These are phyloP conservation scores for Phytophthora boehmeriae DNA, from an alignment of 352 stramenopile genomes.

Conservation along the genomic window DNA sequence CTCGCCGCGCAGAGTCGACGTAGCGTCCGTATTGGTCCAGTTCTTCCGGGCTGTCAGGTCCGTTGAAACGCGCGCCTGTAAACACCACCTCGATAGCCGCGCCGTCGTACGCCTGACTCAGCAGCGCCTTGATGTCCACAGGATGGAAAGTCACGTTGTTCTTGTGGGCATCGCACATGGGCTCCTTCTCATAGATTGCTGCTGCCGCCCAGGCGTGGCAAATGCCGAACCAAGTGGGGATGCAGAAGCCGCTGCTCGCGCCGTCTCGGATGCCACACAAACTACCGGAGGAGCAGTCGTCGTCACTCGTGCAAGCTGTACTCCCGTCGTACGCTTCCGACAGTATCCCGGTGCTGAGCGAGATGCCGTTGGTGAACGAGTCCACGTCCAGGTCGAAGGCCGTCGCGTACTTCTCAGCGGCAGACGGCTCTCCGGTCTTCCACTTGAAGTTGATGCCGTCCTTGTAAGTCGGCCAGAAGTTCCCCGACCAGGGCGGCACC, in stretches of 20 bases:
- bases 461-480: conserved; percentile 66
- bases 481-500: conserved; percentile 48
- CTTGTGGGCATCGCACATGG: conserved; percentile 45
- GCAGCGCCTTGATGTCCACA: conserved; percentile 56
- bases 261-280: conserved; percentile 37
- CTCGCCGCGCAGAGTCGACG: conserved; percentile 37
- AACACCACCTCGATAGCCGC: conserved; percentile 42
- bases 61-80: conserved; percentile 47
- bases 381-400: conserved; percentile 44
- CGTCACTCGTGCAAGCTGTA: conserved; percentile 30
- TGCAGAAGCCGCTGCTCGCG: conserved; percentile 49
- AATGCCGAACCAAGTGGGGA: conserved; percentile 46
- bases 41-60: conserved; percentile 20
- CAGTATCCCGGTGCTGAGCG: conserved; percentile 38
- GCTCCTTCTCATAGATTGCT: conserved; percentile 46
- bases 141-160: conserved; percentile 59
- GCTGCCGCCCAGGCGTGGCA: conserved; percentile 53
- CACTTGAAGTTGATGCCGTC: conserved; percentile 64
- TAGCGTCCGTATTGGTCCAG: conserved; percentile 65
- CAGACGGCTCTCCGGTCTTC: conserved; percentile 29
- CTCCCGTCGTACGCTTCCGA: conserved; percentile 27
- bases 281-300: conserved; percentile 30
- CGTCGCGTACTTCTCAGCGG: conserved; percentile 49
- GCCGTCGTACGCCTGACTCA: conserved; percentile 50
- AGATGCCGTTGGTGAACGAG: conserved; percentile 40